Percentiles rank a stretch among this genome's conserved stretches.
Conservation (phyloP, 75 land plant species). For the Sequoia sempervirens region DNA sequence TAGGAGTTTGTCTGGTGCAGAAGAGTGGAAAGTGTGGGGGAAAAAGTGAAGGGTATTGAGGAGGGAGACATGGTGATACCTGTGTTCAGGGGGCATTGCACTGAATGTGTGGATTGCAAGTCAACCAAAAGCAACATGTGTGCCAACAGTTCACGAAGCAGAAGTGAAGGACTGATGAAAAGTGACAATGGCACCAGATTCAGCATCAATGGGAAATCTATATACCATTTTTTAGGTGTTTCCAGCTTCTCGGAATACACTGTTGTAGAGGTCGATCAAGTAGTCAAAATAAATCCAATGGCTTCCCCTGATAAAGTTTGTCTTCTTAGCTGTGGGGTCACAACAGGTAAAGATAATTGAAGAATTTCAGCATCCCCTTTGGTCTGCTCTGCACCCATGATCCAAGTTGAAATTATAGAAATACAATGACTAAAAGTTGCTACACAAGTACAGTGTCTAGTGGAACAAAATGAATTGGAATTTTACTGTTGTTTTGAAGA, state of each 20-base stretch:
- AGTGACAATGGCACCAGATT: slow-evolving; percentile 10
- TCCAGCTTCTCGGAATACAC: slow-evolving; percentile 65
- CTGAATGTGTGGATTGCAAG: slow-evolving; percentile 50
- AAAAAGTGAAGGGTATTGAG: slow-evolving; percentile 36
- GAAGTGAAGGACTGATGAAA: slow-evolving; percentile 16
- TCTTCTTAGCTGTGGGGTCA: slow-evolving; percentile 59
- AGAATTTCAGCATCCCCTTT: neutral
- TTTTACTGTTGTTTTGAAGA: too few relatives aligned
- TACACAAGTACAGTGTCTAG: too few relatives aligned
- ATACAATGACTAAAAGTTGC: too few relatives aligned
- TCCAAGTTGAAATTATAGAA: too few relatives aligned
- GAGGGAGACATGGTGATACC: slow-evolving; percentile 63
- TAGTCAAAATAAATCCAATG: slow-evolving; percentile 38
- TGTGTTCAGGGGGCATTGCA: slow-evolving; percentile 39
- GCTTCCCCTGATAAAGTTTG: slow-evolving; percentile 50
- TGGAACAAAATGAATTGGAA: too few relatives aligned
- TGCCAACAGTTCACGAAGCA: slow-evolving; percentile 4
- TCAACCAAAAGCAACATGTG: slow-evolving; percentile 37
- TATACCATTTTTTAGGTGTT: slow-evolving; percentile 40
- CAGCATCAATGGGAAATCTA: slow-evolving; percentile 26
- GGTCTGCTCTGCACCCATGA: too few relatives aligned
- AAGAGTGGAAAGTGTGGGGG: slow-evolving; percentile 72
- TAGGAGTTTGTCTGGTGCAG: slow-evolving; percentile 13
- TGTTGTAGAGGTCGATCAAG: slow-evolving; percentile 38
- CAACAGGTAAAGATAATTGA: slow-evolving; percentile 35